Conservation (phyloP, 1,139 yeast species). For the Meyerozyma smithsonii region DNA sequence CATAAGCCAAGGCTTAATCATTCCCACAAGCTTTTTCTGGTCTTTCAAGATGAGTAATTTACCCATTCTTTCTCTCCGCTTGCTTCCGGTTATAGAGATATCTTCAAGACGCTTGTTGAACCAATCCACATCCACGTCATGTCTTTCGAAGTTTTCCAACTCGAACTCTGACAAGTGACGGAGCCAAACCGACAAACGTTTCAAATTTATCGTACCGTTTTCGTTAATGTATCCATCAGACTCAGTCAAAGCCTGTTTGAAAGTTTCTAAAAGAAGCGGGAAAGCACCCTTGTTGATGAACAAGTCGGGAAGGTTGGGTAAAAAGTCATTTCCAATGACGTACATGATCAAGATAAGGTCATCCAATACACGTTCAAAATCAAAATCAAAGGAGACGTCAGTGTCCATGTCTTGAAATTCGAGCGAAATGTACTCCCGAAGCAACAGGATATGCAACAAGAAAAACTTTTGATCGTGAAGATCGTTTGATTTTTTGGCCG, state of each 20-base stretch:
- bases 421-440: constrained; percentile 84
- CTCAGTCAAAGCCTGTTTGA: constrained; percentile 70
- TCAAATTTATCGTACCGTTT: constrained; percentile 72
- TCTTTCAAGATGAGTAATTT: constrained; percentile 63
- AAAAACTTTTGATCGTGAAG: constrained; percentile 78
- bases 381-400: constrained; percentile 63
- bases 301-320: constrained; percentile 94
- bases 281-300: constrained; percentile 94
- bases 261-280: constrained; percentile 81
- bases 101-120: constrained; percentile 79
- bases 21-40: constrained; percentile 63
- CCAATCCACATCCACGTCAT: constrained; percentile 87
- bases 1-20: constrained; percentile 66
- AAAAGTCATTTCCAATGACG: constrained; percentile 96
- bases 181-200: constrained; percentile 70
- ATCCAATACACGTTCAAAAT: constrained; percentile 86
- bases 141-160: constrained; percentile 73
- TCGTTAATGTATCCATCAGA: constrained; percentile 85
- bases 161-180: constrained; percentile 66
- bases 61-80: constrained; percentile 62
- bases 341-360: constrained; percentile 90
- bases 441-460: constrained; percentile 76
- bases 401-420: constrained; percentile 73
- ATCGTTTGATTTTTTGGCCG: constrained; percentile 44
- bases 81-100: constrained; percentile 69